phyloP scores from a whole-genome alignment of 768 basidiomycete species.

The Hydnomerulius pinastri region DNA sequence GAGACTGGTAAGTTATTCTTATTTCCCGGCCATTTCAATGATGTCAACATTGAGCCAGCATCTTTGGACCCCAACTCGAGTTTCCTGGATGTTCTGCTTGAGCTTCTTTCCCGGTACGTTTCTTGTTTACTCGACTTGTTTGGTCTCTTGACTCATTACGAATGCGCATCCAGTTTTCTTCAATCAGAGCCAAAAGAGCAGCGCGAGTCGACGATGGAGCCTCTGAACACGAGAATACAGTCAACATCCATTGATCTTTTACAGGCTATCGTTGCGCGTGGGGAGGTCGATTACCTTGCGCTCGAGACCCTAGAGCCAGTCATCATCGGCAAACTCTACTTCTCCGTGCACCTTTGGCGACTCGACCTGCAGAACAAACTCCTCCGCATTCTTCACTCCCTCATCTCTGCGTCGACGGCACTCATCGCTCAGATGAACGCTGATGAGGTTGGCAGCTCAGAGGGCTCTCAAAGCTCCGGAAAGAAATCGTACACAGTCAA shows the following conservation, averaged over 20 bases:
- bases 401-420: constrained; percentile 66
- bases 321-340: constrained; percentile 75
- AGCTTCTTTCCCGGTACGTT: constrained; percentile 72
- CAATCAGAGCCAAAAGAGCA: constrained; percentile 71
- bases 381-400: constrained; percentile 85
- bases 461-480: constrained; percentile 35
- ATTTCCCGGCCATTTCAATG: neutral
- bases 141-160: constrained; percentile 4
- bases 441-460: constrained; percentile 35
- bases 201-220: constrained; percentile 52
- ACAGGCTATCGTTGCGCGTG: constrained; percentile 78
- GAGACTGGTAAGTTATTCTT: constrained; percentile 49
- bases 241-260: constrained; percentile 78
- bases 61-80: constrained; percentile 54
- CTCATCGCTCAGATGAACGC: constrained; percentile 29
- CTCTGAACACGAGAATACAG: constrained; percentile 67
- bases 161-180: constrained; percentile 68
- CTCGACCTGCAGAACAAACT: constrained; percentile 93
- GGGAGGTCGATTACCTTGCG: constrained; percentile 65
- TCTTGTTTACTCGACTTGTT: neutral
- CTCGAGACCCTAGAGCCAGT: constrained; percentile 69
- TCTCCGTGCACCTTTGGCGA: constrained; percentile 64
- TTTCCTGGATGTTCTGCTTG: constrained; percentile 78
- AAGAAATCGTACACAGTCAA: constrained; percentile 53
- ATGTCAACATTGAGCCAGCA: constrained; percentile 17